phyloP scores from a whole-genome alignment of 163 green algal genomes.

The Trebouxiophyceae sp. region DNA sequence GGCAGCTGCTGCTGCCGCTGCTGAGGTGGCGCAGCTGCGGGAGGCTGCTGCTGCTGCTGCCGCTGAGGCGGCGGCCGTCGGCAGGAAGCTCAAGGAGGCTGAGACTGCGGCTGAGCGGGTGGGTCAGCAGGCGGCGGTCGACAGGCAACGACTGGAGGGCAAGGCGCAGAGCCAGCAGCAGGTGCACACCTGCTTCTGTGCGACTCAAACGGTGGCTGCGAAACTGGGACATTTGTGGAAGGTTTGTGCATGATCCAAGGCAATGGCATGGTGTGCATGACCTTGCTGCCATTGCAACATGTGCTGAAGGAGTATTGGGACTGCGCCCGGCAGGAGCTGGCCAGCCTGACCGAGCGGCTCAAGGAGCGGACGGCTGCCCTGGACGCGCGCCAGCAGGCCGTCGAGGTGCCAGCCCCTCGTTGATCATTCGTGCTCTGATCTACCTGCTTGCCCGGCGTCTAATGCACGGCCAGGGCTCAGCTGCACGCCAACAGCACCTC shows the following conservation, averaged over 20 bases:
- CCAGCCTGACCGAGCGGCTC: background rate
- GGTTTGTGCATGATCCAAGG: no score
- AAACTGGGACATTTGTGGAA: no score
- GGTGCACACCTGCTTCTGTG: no score
- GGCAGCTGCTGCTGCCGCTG: background rate
- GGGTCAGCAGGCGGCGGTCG: background rate
- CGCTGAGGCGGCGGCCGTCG: background rate
- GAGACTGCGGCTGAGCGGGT: background rate
- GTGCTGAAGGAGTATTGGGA: no score
- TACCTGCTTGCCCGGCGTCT: no score
- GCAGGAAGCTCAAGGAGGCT: background rate
- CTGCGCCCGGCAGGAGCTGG: background rate
- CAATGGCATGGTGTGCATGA: no score
- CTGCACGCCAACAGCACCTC: slow-evolving; percentile 3
- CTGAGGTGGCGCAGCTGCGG: background rate
- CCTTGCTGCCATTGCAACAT: no score
- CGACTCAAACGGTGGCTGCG: no score
- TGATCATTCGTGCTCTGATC: no score
- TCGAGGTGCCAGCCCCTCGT: no score
- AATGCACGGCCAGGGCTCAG: slow-evolving; percentile 4
- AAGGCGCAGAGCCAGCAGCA: background rate
- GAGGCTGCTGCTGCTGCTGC: background rate
- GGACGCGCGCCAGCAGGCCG: no score
- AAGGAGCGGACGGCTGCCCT: background rate
- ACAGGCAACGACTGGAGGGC: background rate